Evolutionary conservation across 257 asterid genomes (phyloP).

Genomic region (Haberlea rhodopensis): DNA sequence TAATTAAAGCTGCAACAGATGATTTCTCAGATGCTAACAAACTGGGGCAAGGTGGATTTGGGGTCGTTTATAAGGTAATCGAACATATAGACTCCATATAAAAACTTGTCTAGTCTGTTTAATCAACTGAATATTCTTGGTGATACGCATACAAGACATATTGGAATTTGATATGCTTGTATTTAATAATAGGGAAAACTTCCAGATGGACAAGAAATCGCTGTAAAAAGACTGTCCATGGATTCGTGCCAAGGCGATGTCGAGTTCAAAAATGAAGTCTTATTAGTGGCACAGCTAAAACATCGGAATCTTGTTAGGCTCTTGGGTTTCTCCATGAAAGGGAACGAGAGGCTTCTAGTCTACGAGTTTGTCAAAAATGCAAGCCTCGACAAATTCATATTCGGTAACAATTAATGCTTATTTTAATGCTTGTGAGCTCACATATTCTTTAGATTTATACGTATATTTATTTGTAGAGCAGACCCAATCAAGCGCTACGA

Average conservation of each 20-base stretch:
- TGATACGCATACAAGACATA: too few relatives aligned
- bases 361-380: constrained; percentile 10
- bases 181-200: constrained; percentile 6
- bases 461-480: background rate
- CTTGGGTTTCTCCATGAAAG: constrained; percentile 11
- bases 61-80: constrained; percentile 21
- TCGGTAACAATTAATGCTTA: background rate
- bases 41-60: constrained; percentile 26
- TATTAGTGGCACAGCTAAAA: constrained; percentile 13
- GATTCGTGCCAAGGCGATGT: too few relatives aligned
- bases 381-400: constrained; percentile 10
- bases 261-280: constrained; percentile 10
- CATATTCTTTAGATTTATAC: background rate
- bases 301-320: too few relatives aligned
- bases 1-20: constrained; percentile 18
- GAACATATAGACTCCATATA: background rate
- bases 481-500: background rate
- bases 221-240: too few relatives aligned
- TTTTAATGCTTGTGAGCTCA: background rate
- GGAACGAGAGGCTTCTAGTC: constrained; percentile 16
- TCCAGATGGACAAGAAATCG: constrained; percentile 3
- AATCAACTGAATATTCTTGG: background rate
- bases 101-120: background rate
- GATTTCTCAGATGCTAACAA: constrained; percentile 17
- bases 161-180: too few relatives aligned